Base-by-base conservation (phyloP, 2,329 filamentous ascomycete species). In the Hymenotorrendiella dingleyae region DNA sequence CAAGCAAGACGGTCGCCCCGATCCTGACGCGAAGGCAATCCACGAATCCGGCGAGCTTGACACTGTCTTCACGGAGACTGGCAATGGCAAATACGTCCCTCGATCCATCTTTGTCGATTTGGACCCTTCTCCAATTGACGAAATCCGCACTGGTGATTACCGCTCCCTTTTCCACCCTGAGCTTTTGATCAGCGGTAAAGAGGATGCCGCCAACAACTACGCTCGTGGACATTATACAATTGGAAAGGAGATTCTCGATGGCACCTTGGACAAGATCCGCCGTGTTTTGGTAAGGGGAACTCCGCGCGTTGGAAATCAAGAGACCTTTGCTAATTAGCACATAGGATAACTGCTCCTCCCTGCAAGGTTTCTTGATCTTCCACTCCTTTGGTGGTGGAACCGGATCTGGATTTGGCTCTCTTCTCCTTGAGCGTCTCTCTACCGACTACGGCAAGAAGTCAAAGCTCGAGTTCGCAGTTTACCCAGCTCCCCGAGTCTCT, bases 141-240 rank as follows among this genome's bases (percentile, higher is more conserved):
- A 83, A 62, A 80, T 83, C 62, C 74, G 78, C 47, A 80, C 74
- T 47, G 79, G 79, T 53, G 53, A 65, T 52, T 82, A 80, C 65
- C 72, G 76, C 53, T 69, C 77, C 53, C 69, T 83, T 40, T 83
- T 81, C 66, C 79, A 82, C 62, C 79, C 79, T 16, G 78, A 82
- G 61, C 66, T 78, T 53, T 67, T 83, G 66, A 75, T 83, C 55
- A 81, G 74, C 60, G 79, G 79, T 55, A 82, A 82, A 65, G 79
- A 83, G 61, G 79, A 83, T 66, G 79, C 79, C 46, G 78, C 79
- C 55, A 83, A 82, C 63, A 82, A 82, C 66, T 83, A 83, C 67
- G 79, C 79, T 50, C 74, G 79, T 65, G 79, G 79, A 48, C 79
- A 83, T 65, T 83, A 83, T 63, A 83, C 79, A 33, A 74, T 82